Conservation (phyloP, 2,329 filamentous ascomycete species). For the Sporothrix sp. region DNA sequence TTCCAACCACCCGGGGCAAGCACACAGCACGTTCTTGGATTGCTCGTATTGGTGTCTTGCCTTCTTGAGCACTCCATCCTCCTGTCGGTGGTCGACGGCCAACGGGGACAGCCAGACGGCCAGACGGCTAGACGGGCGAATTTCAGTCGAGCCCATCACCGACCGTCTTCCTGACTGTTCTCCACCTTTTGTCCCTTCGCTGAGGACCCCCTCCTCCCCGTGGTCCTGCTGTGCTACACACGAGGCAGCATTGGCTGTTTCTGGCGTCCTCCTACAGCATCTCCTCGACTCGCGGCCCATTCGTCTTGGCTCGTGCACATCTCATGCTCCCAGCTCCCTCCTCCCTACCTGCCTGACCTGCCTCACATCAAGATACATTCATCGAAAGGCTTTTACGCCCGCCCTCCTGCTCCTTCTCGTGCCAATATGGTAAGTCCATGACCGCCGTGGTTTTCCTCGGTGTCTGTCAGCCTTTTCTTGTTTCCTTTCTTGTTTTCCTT, state of each 20-base stretch:
- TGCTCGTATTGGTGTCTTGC: background rate
- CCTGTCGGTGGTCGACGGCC: too few species aligned
- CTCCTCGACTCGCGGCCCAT: background rate
- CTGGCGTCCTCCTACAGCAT: background rate
- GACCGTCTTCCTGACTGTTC: background rate
- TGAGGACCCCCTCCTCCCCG: slow-evolving; percentile 2
- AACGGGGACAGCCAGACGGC: too few species aligned
- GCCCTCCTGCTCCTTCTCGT: slow-evolving; percentile 21
- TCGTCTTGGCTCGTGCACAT: background rate
- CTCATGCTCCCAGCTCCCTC: background rate
- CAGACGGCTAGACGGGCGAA: too few species aligned
- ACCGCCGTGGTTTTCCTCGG: too few species aligned
- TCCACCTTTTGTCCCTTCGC: slow-evolving; percentile 2
- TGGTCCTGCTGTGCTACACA: slow-evolving; percentile 10
- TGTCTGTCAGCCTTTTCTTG: slow-evolving; percentile 1
- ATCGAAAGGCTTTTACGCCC: slow-evolving; percentile 27
- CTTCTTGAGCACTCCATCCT: background rate
- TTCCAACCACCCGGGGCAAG: too few species aligned
- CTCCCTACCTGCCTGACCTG: background rate
- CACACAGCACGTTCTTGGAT: too few species aligned
- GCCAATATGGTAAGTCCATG: slow-evolving; percentile 45
- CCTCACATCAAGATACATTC: slow-evolving; percentile 17
- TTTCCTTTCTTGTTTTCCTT: background rate
- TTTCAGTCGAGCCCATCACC: background rate
- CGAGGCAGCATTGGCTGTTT: background rate